Base-by-base conservation (phyloP, 2,329 filamentous ascomycete genomes). In the Alternaria brassicicola region DNA sequence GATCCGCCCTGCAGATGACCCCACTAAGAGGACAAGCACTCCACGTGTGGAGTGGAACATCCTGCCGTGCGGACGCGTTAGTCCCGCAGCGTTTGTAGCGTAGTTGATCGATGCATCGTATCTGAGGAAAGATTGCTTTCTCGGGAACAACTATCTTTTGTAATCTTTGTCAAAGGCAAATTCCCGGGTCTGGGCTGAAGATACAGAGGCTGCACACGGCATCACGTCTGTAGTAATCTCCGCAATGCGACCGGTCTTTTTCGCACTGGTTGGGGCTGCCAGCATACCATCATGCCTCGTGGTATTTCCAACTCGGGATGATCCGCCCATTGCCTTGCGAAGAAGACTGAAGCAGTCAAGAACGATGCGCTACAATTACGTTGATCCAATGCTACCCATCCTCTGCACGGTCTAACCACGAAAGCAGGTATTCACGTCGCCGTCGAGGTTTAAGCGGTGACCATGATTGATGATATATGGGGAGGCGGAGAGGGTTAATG, bases 1-100 rank as follows among this genome's bases (percentile, higher is more conserved):
- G 50, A 33, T 13, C 71, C 69, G 6, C 53, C 55, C 5, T 49
- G 47, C 9, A 75, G 46, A 42, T 62, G 52, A 43, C 64, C 41
- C 65, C 65, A 74, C 36, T 0, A 72, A 31, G 7, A 74, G 72
- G 2, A 73, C 57, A 21, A 71, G 62, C 4, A 66, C 62, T 26
- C 70, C 68, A 13, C 70, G 62, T 17, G 71, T 23, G 12, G 49
- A 63, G 17, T 62, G 62, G 17, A 72, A 46, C 8, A 68, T 50
- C 12, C 55, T 62, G 25, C 51, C 49, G 21, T 59, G 43, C 33
- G 46, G 53, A 4, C 50, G 19, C 17, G 47, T 57, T 26, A 66
- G 35, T 8, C 51, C 35, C 9, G 17, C 17, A 63, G 68, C 12
- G 21, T 31, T 28, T 23, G 13, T 7, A 3, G 15, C 17, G 12